Percentiles rank a stretch among this genome's conserved stretches.
Conservation (phyloP, 176 grass and related monocot genomes). For the Bothriochloa decipiens region DNA sequence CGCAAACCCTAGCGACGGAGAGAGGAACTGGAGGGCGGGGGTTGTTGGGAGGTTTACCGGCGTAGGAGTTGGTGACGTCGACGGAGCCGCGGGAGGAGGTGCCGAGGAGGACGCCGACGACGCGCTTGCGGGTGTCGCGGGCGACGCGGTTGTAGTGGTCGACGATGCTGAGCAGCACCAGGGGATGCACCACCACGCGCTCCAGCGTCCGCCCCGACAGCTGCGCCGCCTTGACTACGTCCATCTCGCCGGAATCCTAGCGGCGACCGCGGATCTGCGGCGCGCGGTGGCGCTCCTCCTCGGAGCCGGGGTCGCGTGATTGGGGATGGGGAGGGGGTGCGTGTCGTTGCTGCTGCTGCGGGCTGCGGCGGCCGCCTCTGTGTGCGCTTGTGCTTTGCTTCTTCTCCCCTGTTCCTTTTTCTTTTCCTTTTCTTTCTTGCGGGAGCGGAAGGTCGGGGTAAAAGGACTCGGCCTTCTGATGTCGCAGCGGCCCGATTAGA, state of each 20-base stretch:
- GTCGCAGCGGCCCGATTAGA: not conserved
- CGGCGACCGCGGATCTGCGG: conserved; percentile 37
- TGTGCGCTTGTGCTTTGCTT: conserved; percentile 33
- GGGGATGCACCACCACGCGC: conserved; percentile 86
- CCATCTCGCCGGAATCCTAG: conserved; percentile 58
- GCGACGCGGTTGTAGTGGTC: conserved; percentile 99
- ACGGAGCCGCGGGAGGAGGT: conserved; percentile 72
- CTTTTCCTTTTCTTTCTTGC: conserved; percentile 39
- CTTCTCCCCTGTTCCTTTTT: not conserved
- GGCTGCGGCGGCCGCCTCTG: conserved; percentile 25
- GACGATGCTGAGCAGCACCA: conserved; percentile 97
- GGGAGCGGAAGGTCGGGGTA: conserved; percentile 37
- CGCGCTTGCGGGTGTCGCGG: conserved; percentile 86
- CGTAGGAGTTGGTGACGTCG: conserved; percentile 97
- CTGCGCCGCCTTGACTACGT: conserved; percentile 93
- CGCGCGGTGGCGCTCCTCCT: not conserved
- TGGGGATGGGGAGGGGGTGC: conserved; percentile 13
- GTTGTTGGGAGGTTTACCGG: conserved; percentile 48
- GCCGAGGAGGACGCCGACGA: conserved; percentile 92
- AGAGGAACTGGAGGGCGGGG: not conserved
- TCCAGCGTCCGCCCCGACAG: conserved; percentile 83
- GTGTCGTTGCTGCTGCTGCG: conserved; percentile 28
- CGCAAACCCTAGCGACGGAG: conserved; percentile 27
- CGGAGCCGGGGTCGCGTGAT: not conserved
- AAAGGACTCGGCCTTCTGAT: not conserved